Conservation (phyloP, 306 rosid genomes). For the Coriaria nepalensis region DNA sequence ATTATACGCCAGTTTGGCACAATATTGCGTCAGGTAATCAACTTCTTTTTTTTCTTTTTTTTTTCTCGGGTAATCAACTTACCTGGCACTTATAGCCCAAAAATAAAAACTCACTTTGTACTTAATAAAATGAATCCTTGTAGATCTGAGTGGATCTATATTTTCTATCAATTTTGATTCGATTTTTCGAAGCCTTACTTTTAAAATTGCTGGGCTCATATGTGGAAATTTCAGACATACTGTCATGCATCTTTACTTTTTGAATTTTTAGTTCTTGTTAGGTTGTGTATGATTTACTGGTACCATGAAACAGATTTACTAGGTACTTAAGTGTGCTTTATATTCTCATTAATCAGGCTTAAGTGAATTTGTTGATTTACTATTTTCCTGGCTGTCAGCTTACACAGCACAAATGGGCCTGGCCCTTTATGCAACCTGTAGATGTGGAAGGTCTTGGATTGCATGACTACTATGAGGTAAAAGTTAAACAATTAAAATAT, state of each 20-base stretch:
- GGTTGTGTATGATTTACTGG: background rate
- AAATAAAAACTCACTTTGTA: too few relatives aligned
- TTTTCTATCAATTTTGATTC: too few relatives aligned
- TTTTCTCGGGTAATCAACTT: background rate
- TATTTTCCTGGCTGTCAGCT: slow-evolving; percentile 40
- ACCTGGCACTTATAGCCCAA: too few relatives aligned
- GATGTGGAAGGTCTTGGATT: slow-evolving; percentile 87
- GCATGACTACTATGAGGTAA: slow-evolving; percentile 80
- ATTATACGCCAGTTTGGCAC: slow-evolving; percentile 81
- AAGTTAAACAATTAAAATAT: too few relatives aligned
- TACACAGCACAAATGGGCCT: slow-evolving; percentile 78
- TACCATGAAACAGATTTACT: background rate
- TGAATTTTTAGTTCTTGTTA: too few relatives aligned
- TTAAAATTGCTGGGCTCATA: too few relatives aligned
- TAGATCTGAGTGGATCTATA: too few relatives aligned
- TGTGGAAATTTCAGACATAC: too few relatives aligned
- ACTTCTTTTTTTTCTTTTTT: slow-evolving; percentile 4
- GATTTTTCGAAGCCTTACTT: too few relatives aligned
- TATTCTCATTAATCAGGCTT: background rate
- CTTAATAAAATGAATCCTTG: too few relatives aligned
- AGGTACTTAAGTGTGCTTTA: background rate
- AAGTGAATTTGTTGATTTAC: slow-evolving; percentile 7
- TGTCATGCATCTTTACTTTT: too few relatives aligned
- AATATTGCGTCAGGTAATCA: slow-evolving; percentile 62
- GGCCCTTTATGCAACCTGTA: slow-evolving; percentile 95